Evolutionary conservation across 2,329 filamentous ascomycete species (phyloP).

Genomic region (Talaromyces sp.): DNA sequence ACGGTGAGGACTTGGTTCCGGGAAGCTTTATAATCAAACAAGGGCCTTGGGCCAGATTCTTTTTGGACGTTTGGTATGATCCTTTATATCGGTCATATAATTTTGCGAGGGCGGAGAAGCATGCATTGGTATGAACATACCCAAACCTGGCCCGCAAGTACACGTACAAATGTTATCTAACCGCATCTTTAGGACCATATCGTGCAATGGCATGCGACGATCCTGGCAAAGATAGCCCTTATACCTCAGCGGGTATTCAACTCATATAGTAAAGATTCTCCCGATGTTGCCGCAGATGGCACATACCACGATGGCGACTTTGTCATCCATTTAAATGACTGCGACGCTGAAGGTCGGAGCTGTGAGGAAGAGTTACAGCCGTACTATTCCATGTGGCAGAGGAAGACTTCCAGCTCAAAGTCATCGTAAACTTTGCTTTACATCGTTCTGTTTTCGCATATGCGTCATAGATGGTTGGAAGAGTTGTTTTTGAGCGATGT

Average conservation of each 20-base stretch:
- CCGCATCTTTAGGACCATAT: conserved; percentile 67
- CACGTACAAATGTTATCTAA: background rate
- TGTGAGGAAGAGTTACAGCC: conserved; percentile 70
- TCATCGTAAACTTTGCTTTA: background rate
- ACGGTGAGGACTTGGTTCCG: conserved; percentile 71
- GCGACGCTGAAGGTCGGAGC: conserved; percentile 57
- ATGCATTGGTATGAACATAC: conserved; percentile 67
- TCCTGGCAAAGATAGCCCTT: conserved; percentile 82
- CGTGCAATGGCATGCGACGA: conserved; percentile 94
- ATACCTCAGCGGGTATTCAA: conserved; percentile 85
- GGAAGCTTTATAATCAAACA: conserved; percentile 76
- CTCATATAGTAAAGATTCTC: conserved; percentile 61
- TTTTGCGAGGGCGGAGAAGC: conserved; percentile 89
- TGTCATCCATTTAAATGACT: conserved; percentile 73
- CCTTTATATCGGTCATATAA: conserved; percentile 91
- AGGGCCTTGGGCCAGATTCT: conserved; percentile 88
- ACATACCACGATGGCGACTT: conserved; percentile 82
- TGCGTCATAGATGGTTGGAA: background rate
- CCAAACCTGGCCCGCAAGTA: conserved; percentile 28
- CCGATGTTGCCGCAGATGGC: conserved; percentile 47
- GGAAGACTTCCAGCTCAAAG: conserved; percentile 20
- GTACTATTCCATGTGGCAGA: conserved; percentile 46
- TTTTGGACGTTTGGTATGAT: conserved; percentile 94
- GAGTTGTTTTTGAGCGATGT: background rate
- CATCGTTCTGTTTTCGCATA: background rate